A percentile compares a stretch with the other conserved stretches of the same genome.
phyloP scores from a whole-genome alignment of 495 filamentous ascomycete genomes.

The Friedmanniomyces endolithicus region DNA sequence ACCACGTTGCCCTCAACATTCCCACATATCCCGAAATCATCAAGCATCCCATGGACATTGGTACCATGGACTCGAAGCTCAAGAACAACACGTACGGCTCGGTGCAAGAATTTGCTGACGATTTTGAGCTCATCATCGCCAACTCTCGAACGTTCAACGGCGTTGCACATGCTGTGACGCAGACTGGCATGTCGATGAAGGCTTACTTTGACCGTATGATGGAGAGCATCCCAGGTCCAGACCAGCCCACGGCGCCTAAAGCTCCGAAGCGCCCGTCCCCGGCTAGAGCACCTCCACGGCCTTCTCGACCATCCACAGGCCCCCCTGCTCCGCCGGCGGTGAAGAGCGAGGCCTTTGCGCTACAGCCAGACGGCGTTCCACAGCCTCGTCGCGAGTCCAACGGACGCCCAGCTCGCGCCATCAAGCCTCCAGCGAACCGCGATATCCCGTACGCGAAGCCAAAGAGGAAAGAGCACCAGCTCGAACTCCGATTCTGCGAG shows the following conservation, averaged over 20 bases:
- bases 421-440: slow-evolving; percentile 76
- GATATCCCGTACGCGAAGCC: slow-evolving; percentile 80
- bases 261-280: slow-evolving; percentile 49
- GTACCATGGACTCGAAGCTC: slow-evolving; percentile 66
- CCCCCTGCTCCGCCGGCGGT: slow-evolving; percentile 27
- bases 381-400: slow-evolving; percentile 80
- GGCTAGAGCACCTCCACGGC: slow-evolving; percentile 33
- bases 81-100: slow-evolving; percentile 53
- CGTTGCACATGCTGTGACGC: slow-evolving; percentile 54
- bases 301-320: slow-evolving; percentile 31
- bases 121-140: slow-evolving; percentile 59
- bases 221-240: slow-evolving; percentile 34
- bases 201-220: slow-evolving; percentile 50
- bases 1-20: slow-evolving; percentile 51
- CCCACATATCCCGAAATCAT: slow-evolving; percentile 61
- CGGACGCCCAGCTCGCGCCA: slow-evolving; percentile 83
- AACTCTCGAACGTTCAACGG: slow-evolving; percentile 81
- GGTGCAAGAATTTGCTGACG: slow-evolving; percentile 52
- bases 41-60: slow-evolving; percentile 68
- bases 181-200: slow-evolving; percentile 47
- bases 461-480: slow-evolving; percentile 82
- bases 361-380: slow-evolving; percentile 66
- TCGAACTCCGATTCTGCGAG: slow-evolving; percentile 83
- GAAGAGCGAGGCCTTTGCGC: slow-evolving; percentile 47
- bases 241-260: slow-evolving; percentile 39